Conservation (phyloP, 1,139 yeast genomes). For the Yamadazyma jaroonii region DNA sequence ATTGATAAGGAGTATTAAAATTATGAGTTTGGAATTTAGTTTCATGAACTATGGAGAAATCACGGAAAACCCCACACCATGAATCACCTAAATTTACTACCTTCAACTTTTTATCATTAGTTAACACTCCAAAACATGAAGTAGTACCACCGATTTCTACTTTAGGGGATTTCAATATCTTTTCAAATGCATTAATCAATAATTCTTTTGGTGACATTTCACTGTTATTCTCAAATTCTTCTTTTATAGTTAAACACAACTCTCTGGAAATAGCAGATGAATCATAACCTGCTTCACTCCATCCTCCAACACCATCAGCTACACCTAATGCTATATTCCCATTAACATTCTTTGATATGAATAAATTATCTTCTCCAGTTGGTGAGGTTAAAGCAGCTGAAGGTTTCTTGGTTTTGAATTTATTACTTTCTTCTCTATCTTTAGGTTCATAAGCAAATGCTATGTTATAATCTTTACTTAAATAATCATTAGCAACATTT, state of each 20-base stretch:
- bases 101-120: constrained; percentile 46
- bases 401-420: constrained; percentile 29
- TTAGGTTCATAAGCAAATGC: constrained; percentile 76
- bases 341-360: constrained; percentile 45
- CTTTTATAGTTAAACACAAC: constrained; percentile 45
- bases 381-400: constrained; percentile 48
- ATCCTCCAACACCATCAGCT: constrained; percentile 98
- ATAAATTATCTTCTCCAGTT: constrained; percentile 87
- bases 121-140: constrained; percentile 77
- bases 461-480: constrained; percentile 37
- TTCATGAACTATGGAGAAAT: constrained; percentile 58
- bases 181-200: constrained; percentile 52
- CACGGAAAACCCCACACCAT: constrained; percentile 85
- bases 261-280: constrained; percentile 79
- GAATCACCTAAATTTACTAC: constrained; percentile 92
- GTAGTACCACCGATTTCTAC: constrained; percentile 96
- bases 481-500: constrained; percentile 15
- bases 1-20: constrained; percentile 89
- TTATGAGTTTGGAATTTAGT: constrained; percentile 82
- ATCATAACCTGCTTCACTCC: constrained; percentile 91
- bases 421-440: constrained; percentile 52
- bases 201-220: constrained; percentile 44
- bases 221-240: constrained; percentile 23
- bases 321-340: constrained; percentile 73
- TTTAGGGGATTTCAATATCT: constrained; percentile 50